Percentiles rank a stretch among this genome's conserved stretches.
These are phyloP conservation scores for Lactarius hengduanensis DNA, from an alignment of 768 basidiomycete genomes.

Conservation along the genomic window DNA sequence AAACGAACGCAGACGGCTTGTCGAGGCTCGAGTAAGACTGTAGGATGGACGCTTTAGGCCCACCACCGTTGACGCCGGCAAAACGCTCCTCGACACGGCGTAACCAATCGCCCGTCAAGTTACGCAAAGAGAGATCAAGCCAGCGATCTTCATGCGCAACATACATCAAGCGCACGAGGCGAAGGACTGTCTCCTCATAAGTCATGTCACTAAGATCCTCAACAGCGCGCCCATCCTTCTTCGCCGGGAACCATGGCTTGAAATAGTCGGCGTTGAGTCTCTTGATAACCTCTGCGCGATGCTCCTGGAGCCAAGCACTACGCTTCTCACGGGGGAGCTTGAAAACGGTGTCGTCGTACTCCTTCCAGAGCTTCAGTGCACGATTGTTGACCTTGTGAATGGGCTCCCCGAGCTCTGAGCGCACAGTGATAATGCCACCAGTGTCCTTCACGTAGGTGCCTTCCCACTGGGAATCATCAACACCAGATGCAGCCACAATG, in stretches of 20 bases:
- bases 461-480: slow-evolving; percentile 88
- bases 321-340: slow-evolving; percentile 96
- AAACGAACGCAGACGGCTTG: slow-evolving; percentile 73
- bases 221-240: slow-evolving; percentile 85
- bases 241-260: slow-evolving; percentile 97
- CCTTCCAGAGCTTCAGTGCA: slow-evolving; percentile 97
- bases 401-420: slow-evolving; percentile 96
- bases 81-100: slow-evolving; percentile 95
- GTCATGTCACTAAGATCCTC: slow-evolving; percentile 95
- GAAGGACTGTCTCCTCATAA: slow-evolving; percentile 91
- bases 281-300: slow-evolving; percentile 82
- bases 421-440: slow-evolving; percentile 94
- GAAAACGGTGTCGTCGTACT: slow-evolving; percentile 97
- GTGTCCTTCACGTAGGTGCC: slow-evolving; percentile 92
- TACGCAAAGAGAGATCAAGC: slow-evolving; percentile 89
- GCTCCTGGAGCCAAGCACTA: slow-evolving; percentile 79
- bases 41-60: slow-evolving; percentile 77
- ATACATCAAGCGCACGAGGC: slow-evolving; percentile 94
- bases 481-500: slow-evolving; percentile 92
- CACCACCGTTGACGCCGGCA: slow-evolving; percentile 78
- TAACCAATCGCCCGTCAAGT: slow-evolving; percentile 95
- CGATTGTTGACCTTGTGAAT: slow-evolving; percentile 99
- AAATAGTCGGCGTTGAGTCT: slow-evolving; percentile 95
- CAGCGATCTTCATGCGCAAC: slow-evolving; percentile 88
- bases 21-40: slow-evolving; percentile 83